These are phyloP conservation scores for Cardamine resedifolia DNA, from an alignment of 345 rosid species.

Conservation along the genomic window DNA sequence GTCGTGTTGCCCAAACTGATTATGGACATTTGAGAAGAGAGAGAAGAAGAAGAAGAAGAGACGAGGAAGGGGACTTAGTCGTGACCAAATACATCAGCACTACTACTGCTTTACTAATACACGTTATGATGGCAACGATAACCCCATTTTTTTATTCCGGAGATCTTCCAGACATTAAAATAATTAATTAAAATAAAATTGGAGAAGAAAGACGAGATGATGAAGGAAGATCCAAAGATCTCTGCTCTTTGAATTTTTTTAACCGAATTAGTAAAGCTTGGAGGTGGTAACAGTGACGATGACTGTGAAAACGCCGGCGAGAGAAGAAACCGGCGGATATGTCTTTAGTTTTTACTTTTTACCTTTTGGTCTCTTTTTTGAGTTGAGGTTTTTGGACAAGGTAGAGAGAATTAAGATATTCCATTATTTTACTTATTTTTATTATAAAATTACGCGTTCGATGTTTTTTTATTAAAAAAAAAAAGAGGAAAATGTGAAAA, in stretches of 20 bases:
- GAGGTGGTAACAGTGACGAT: constrained; percentile 17
- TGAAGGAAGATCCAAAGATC: constrained; percentile 15
- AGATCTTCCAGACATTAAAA: constrained; percentile 24
- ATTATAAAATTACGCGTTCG: background rate
- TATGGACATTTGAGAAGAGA: constrained; percentile 20
- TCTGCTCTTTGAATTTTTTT: constrained; percentile 2
- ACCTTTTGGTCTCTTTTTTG: constrained; percentile 1
- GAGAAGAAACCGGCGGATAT: constrained; percentile 24
- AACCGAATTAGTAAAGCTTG: background rate
- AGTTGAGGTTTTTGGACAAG: constrained; percentile 35
- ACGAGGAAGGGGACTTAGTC: constrained; percentile 45
- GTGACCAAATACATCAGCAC: constrained; percentile 53
- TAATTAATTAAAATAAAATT: background rate
- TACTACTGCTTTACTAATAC: constrained; percentile 33
- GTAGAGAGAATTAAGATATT: background rate
- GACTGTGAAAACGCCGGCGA: constrained; percentile 37
- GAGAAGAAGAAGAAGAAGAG: constrained; percentile 20
- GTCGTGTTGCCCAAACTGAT: constrained; percentile 32
- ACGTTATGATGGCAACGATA: constrained; percentile 38
- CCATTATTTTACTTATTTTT: background rate
- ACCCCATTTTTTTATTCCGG: constrained; percentile 21
- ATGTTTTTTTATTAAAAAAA: background rate
- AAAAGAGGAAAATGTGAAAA: background rate
- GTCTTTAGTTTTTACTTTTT: background rate
- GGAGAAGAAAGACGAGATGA: background rate